Percentiles rank a stretch among this genome's conserved stretches.
Evolutionary conservation across 176 grass and related monocot genomes (phyloP).

Genomic region (Ensete glaucum): DNA sequence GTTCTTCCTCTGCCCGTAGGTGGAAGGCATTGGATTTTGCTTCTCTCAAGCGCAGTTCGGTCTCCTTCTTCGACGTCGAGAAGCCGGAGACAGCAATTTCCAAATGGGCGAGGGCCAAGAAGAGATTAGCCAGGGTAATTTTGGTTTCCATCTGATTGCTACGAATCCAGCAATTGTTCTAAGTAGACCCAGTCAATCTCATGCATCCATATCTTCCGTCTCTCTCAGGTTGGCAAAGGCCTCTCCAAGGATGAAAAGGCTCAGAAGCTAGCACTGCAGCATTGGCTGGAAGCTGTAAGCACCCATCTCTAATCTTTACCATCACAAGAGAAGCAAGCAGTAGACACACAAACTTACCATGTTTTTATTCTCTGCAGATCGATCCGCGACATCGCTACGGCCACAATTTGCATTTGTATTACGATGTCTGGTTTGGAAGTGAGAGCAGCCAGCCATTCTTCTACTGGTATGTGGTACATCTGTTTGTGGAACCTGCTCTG

Average conservation of each 20-base stretch:
- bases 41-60: slow-evolving; percentile 52
- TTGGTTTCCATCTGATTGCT: background rate
- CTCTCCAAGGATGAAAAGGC: slow-evolving; percentile 89
- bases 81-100: slow-evolving; percentile 70
- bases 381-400: slow-evolving; percentile 93
- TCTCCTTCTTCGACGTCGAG: slow-evolving; percentile 70
- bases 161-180: background rate
- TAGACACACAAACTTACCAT: slow-evolving; percentile 2
- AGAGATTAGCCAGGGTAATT: slow-evolving; percentile 62
- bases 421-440: slow-evolving; percentile 69
- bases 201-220: background rate
- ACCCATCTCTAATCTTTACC: background rate
- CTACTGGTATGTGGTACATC: slow-evolving; percentile 50
- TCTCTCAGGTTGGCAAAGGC: slow-evolving; percentile 65
- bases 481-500: background rate
- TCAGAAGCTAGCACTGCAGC: slow-evolving; percentile 76
- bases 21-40: slow-evolving; percentile 78
- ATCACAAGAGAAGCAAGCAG: background rate
- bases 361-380: slow-evolving; percentile 32
- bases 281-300: slow-evolving; percentile 93
- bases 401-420: slow-evolving; percentile 86
- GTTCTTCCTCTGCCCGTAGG: slow-evolving; percentile 23
- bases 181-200: background rate
- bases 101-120: slow-evolving; percentile 50
- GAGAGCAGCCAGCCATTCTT: slow-evolving; percentile 88